phyloP scores from a whole-genome alignment of 2,329 filamentous ascomycete species.

The Neonectria faginata region DNA sequence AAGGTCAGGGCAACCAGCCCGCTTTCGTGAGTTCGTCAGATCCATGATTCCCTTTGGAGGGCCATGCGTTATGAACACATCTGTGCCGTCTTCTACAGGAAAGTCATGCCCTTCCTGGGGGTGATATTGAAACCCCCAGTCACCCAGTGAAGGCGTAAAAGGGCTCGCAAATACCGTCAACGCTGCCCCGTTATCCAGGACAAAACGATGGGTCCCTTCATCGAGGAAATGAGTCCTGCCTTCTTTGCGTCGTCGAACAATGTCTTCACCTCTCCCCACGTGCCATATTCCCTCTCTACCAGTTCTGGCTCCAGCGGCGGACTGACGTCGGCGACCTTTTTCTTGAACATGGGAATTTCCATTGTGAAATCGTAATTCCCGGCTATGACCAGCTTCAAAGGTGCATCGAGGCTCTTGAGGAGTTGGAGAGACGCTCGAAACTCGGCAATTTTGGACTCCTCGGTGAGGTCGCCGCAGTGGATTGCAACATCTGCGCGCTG shows the following conservation, averaged over 20 bases:
- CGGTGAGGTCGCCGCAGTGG: conserved; percentile 63
- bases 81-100: conserved; percentile 25
- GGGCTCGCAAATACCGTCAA: not conserved
- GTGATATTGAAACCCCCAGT: conserved; percentile 1
- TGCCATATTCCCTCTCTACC: conserved; percentile 6
- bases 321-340: conserved; percentile 31
- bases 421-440: conserved; percentile 53
- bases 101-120: not conserved
- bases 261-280: not conserved
- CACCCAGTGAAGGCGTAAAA: not conserved
- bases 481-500: conserved; percentile 56
- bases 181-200: not conserved
- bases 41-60: conserved; percentile 57
- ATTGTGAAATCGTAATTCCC: conserved; percentile 65
- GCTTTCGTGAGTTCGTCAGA: conserved; percentile 41
- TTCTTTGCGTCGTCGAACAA: not conserved
- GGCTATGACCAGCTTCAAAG: conserved; percentile 62
- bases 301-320: conserved; percentile 29
- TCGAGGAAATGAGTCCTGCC: not conserved
- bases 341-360: conserved; percentile 50
- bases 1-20: conserved; percentile 46
- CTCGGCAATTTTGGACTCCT: conserved; percentile 56
- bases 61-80: conserved; percentile 52
- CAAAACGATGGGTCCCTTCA: not conserved
- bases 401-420: conserved; percentile 54